Percentiles rank a stretch among this genome's conserved stretches.
Evolutionary conservation across 768 basidiomycete species (phyloP).

Genomic region (Agrocybe pediades): DNA sequence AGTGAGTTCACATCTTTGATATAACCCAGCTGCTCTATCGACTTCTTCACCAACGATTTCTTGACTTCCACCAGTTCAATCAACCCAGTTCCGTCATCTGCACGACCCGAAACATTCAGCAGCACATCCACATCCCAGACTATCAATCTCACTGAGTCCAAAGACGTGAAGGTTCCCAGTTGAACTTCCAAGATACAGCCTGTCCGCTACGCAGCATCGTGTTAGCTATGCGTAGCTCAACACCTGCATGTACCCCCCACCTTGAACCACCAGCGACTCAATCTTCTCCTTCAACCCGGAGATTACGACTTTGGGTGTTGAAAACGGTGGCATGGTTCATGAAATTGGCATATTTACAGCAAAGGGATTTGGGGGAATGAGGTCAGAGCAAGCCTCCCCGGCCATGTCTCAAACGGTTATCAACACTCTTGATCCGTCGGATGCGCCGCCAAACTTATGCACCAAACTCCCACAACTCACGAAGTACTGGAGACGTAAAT

Average conservation of each 20-base stretch:
- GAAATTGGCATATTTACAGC: not conserved
- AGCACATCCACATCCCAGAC: slow-evolving; percentile 2
- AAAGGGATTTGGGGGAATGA: not conserved
- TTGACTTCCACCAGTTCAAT: slow-evolving; percentile 61
- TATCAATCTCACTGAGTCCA: slow-evolving; percentile 18
- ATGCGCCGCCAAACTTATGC: too few species aligned
- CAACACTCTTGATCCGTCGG: not conserved
- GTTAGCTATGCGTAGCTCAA: slow-evolving; percentile 1
- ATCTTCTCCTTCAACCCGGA: slow-evolving; percentile 51
- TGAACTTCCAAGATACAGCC: slow-evolving; percentile 39
- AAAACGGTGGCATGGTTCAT: slow-evolving; percentile 38
- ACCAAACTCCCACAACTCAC: too few species aligned
- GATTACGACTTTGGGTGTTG: slow-evolving; percentile 32
- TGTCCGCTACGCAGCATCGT: slow-evolving; percentile 37
- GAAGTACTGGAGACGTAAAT: too few species aligned
- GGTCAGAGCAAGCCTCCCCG: not conserved
- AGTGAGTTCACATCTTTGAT: slow-evolving; percentile 87
- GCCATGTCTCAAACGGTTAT: not conserved
- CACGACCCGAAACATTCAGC: slow-evolving; percentile 7
- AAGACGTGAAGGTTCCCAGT: slow-evolving; percentile 39
- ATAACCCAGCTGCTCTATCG: slow-evolving; percentile 88
- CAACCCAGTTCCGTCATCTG: slow-evolving; percentile 33
- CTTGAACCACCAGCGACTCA: slow-evolving; percentile 48
- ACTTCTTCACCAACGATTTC: slow-evolving; percentile 62
- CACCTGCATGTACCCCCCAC: slow-evolving; percentile 21